Evolutionary conservation across 2,329 filamentous ascomycete genomes (phyloP).

Genomic region (Colletotrichum sansevieriae): DNA sequence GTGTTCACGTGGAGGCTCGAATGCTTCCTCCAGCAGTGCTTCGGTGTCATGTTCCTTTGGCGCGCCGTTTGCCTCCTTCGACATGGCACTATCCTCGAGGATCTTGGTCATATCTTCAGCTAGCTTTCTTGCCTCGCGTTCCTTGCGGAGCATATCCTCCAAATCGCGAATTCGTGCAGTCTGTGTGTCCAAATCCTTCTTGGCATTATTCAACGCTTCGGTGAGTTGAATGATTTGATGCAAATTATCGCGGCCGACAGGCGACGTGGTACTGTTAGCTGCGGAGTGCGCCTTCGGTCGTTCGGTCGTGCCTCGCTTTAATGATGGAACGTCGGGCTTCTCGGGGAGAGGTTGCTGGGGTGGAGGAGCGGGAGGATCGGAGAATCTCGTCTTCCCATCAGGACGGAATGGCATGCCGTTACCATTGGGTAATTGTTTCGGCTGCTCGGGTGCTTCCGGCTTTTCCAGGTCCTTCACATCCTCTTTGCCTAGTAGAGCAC

Average conservation of each 20-base stretch:
- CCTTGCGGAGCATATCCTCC: constrained; percentile 81
- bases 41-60: constrained; percentile 53
- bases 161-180: constrained; percentile 83
- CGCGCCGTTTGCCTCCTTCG: constrained; percentile 54
- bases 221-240: constrained; percentile 87
- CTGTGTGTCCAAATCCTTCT: constrained; percentile 89
- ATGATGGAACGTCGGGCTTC: constrained; percentile 83
- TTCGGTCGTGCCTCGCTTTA: constrained; percentile 83
- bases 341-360: constrained; percentile 94
- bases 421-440: constrained; percentile 65
- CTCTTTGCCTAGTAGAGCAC: constrained; percentile 80
- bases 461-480: constrained; percentile 71
- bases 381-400: constrained; percentile 87
- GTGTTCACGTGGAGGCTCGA: constrained; percentile 58
- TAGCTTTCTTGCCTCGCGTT: constrained; percentile 83
- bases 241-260: constrained; percentile 65
- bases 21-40: constrained; percentile 59
- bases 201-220: constrained; percentile 85
- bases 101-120: constrained; percentile 86
- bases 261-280: constrained; percentile 64
- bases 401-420: constrained; percentile 70
- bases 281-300: constrained; percentile 69
- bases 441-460: constrained; percentile 59
- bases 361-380: constrained; percentile 91
- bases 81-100: constrained; percentile 68